These are phyloP conservation scores for Umbelopsis sp. DNA, from an alignment of 192 early-diverging fungal species.

Conservation along the genomic window DNA sequence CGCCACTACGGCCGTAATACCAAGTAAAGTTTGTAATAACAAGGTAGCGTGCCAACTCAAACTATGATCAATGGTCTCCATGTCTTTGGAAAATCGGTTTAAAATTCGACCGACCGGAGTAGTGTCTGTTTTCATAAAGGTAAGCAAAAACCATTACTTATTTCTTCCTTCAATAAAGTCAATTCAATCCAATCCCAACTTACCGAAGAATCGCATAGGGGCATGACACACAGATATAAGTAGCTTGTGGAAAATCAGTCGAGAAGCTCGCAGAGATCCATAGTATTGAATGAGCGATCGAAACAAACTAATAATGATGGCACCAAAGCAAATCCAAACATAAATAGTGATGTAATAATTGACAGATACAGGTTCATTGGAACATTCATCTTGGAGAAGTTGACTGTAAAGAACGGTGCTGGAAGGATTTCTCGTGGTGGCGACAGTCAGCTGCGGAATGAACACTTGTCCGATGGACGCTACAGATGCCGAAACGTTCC, in stretches of 20 bases:
- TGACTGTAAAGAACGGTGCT: not conserved
- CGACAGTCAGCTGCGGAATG: not conserved
- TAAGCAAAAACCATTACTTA: too few relatives aligned
- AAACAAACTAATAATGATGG: slow-evolving; percentile 44
- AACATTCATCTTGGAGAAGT: not conserved
- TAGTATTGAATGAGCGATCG: slow-evolving; percentile 45
- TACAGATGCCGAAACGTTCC: not conserved
- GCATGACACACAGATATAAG: slow-evolving; percentile 59
- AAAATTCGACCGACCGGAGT: slow-evolving; percentile 77
- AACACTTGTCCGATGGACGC: not conserved
- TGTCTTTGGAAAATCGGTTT: slow-evolving; percentile 75
- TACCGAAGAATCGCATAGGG: slow-evolving; percentile 77
- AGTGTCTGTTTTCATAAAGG: slow-evolving; percentile 44
- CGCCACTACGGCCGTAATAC: slow-evolving; percentile 29
- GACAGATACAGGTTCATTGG: slow-evolving; percentile 21
- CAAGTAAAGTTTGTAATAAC: slow-evolving; percentile 17
- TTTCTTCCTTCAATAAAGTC: too few relatives aligned
- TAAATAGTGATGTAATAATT: slow-evolving; percentile 63
- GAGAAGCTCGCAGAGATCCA: slow-evolving; percentile 57
- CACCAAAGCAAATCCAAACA: slow-evolving; percentile 49
- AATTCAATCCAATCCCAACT: not conserved
- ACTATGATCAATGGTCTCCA: slow-evolving; percentile 51
- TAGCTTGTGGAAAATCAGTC: slow-evolving; percentile 52
- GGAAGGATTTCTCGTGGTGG: not conserved
- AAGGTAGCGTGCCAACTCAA: slow-evolving; percentile 18